Evolutionary conservation across 164 flowering plant genomes (phyloP).

Genomic region (Euptelea pleiosperma): DNA sequence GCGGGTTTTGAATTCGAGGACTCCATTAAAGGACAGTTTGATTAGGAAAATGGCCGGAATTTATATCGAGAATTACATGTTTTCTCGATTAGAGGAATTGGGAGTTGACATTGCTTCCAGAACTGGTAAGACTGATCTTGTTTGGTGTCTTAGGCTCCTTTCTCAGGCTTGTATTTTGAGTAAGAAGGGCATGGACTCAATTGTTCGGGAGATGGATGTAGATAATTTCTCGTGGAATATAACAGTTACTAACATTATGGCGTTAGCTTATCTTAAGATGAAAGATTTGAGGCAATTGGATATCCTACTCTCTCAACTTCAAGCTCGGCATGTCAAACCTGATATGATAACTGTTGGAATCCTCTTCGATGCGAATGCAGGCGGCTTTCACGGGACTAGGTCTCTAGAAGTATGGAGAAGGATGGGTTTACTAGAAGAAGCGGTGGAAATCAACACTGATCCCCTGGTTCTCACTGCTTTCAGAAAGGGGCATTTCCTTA

Average conservation of each 20-base stretch:
- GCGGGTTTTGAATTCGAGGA: conserved; percentile 29
- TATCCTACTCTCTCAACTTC: conserved; percentile 27
- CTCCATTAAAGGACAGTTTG: conserved; percentile 32
- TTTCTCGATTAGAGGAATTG: conserved; percentile 50
- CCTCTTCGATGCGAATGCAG: conserved; percentile 38
- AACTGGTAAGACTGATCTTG: conserved; percentile 33
- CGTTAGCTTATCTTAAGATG: conserved; percentile 53
- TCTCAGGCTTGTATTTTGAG: conserved; percentile 55
- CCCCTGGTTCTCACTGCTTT: conserved; percentile 53
- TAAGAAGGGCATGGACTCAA: conserved; percentile 46
- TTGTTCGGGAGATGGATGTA: conserved; percentile 42
- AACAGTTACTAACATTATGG: conserved; percentile 41
- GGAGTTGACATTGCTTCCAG: conserved; percentile 40
- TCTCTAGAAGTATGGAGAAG: conserved; percentile 37
- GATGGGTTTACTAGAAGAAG: conserved; percentile 34
- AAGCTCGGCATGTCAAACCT: conserved; percentile 33
- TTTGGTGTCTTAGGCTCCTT: conserved; percentile 63
- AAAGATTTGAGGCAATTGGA: conserved; percentile 41
- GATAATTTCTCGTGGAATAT: conserved; percentile 35
- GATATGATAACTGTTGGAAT: conserved; percentile 57
- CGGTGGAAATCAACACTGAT: conserved; percentile 56
- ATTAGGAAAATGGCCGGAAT: conserved; percentile 46
- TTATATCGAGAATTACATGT: conserved; percentile 50
- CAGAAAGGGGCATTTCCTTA: conserved; percentile 55
- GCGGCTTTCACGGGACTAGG: conserved; percentile 32